Percentiles rank a stretch among this genome's conserved stretches.
Evolutionary conservation across 495 filamentous ascomycete species (phyloP).

Genomic region (Terfezia claveryi): DNA sequence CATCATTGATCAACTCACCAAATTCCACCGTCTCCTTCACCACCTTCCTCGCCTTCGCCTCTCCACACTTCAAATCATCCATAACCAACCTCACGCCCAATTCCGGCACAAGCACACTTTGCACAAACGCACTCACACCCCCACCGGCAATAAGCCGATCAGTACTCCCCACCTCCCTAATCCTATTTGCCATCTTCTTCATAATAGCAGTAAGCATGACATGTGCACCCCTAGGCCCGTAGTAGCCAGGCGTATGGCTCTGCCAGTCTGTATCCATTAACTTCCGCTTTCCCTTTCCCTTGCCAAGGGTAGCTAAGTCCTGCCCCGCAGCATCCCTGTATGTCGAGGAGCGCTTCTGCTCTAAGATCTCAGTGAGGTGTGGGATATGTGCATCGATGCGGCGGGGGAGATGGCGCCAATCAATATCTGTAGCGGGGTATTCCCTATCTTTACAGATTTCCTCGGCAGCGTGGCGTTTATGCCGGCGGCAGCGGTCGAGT

Average conservation of each 20-base stretch:
- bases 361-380: neutral
- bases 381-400: neutral
- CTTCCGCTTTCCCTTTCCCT: neutral
- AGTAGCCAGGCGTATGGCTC: constrained; percentile 44
- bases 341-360: neutral
- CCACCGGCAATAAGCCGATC: constrained; percentile 49
- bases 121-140: constrained; percentile 55
- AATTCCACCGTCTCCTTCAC: constrained; percentile 53
- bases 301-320: neutral
- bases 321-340: neutral
- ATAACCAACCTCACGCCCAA: constrained; percentile 52
- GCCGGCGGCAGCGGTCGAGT: neutral
- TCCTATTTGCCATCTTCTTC: constrained; percentile 31
- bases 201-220: constrained; percentile 44
- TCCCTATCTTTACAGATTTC: neutral
- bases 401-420: neutral
- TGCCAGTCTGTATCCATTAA: neutral
- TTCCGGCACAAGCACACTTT: constrained; percentile 73
- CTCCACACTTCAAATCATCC: constrained; percentile 59
- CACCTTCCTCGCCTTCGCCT: constrained; percentile 42
- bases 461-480: neutral
- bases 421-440: neutral
- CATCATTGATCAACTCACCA: constrained; percentile 53
- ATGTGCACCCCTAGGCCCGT: constrained; percentile 54
- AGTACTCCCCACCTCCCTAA: constrained; percentile 39